Base-by-base conservation (phyloP, 345 rosid genomes). In the Turnera subulata region DNA sequence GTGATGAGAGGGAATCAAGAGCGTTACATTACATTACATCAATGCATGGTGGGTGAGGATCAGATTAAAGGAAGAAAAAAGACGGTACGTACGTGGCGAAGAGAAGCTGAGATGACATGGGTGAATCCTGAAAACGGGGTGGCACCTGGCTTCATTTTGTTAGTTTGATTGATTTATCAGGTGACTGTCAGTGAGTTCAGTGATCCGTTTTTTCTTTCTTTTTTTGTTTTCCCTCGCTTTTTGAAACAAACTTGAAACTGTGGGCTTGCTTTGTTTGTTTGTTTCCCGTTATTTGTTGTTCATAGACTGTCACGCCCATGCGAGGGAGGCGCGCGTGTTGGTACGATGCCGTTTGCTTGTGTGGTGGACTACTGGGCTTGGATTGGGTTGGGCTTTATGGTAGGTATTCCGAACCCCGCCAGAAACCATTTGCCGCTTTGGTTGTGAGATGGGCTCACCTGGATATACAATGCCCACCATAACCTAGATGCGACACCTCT, bases 161-260 rank as follows among this genome's bases (percentile, higher is more conserved):
- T n/a, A n/a, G n/a, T n/a, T n/a, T n/a, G n/a, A n/a, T n/a, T n/a
- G n/a, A n/a, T n/a, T n/a, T n/a, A n/a, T n/a, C n/a, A n/a, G n/a
- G n/a, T n/a, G n/a, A n/a, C n/a, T n/a, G n/a, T n/a, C n/a, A n/a
- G n/a, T n/a, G n/a, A n/a, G n/a, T n/a, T n/a, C n/a, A n/a, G n/a
- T n/a, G n/a, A n/a, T n/a, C n/a, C n/a, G n/a, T n/a, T n/a, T n/a
- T n/a, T n/a, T n/a, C n/a, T n/a, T n/a, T n/a, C n/a, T n/a, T n/a
- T n/a, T n/a, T n/a, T n/a, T n/a, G n/a, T n/a, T n/a, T 50, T 50
- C 55, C 55, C 55, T 50, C 38, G 17, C 56, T n/a, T 52, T 52
- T 17, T 17, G 42, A 52, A 16, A 6, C n/a, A n/a, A n/a, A n/a
- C n/a, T 15, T 29, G 40, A 26, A 52, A 52, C 56, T 9, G 40